Evolutionary conservation across 2,329 filamentous ascomycete genomes (phyloP).

Genomic region (Diaporthe australafricana): DNA sequence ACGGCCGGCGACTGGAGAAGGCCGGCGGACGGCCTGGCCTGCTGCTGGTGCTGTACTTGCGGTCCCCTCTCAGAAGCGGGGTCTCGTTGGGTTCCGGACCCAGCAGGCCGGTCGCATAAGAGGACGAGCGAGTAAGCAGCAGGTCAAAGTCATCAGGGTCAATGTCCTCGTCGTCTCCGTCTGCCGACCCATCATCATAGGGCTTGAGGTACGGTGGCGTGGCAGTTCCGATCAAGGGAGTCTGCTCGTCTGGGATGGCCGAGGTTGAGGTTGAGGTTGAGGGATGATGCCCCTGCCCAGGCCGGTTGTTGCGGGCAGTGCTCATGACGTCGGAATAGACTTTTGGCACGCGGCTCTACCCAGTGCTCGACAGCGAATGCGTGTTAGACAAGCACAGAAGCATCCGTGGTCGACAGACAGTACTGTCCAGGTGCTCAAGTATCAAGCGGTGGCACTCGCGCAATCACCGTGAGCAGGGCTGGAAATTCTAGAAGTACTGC

Average conservation of each 20-base stretch:
- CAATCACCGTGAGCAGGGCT: not conserved
- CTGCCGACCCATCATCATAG: not conserved
- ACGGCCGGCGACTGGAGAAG: constrained; percentile 28
- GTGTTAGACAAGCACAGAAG: not conserved
- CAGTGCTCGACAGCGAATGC: not conserved
- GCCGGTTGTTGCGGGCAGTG: not conserved
- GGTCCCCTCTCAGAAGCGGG: constrained; percentile 52
- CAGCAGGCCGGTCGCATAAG: constrained; percentile 50
- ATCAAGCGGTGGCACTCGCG: not conserved
- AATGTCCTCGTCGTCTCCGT: constrained; percentile 39
- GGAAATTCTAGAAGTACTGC: not conserved
- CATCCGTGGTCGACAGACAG: not conserved
- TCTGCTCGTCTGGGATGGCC: constrained; percentile 32
- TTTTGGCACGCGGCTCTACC: not conserved
- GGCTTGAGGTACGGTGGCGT: not conserved
- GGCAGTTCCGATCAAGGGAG: constrained; percentile 29
- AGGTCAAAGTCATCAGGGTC: constrained; percentile 51
- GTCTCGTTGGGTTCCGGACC: constrained; percentile 56
- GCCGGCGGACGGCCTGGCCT: constrained; percentile 4
- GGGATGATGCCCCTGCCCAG: not conserved
- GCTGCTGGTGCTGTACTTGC: constrained; percentile 43
- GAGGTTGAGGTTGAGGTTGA: not conserved
- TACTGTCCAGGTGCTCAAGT: not conserved
- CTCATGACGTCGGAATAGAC: constrained; percentile 16
- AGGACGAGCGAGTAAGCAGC: constrained; percentile 54